phyloP scores from a whole-genome alignment of 768 basidiomycete species.

The Pilatotrama ljubarskyi region DNA sequence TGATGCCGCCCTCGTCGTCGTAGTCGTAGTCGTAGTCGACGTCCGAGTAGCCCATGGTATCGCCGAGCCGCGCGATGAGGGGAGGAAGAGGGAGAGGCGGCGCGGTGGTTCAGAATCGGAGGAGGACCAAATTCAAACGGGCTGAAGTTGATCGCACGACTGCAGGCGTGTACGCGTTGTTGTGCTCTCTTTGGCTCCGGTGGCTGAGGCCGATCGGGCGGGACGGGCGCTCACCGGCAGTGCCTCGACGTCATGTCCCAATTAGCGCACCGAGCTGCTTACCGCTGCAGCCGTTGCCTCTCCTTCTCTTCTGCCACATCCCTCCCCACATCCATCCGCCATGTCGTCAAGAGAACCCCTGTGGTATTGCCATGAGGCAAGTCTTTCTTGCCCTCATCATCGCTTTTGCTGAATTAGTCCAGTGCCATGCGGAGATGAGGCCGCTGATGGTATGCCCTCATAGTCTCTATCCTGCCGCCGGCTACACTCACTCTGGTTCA shows the following conservation, averaged over 20 bases:
- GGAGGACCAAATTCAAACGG: constrained; percentile 5
- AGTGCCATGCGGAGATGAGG: constrained; percentile 90
- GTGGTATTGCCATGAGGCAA: constrained; percentile 79
- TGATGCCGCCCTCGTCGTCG: constrained; percentile 35
- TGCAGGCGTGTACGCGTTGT: constrained; percentile 27
- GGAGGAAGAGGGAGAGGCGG: constrained; percentile 8
- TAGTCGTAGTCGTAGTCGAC: constrained; percentile 35
- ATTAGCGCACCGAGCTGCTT: constrained; percentile 3
- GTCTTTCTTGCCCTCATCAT: constrained; percentile 15
- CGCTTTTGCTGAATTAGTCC: constrained; percentile 5
- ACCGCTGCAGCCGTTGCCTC: constrained; percentile 2
- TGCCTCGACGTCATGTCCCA: constrained; percentile 18
- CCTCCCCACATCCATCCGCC: constrained; percentile 6
- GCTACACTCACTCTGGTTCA: constrained; percentile 32
- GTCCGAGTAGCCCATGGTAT: constrained; percentile 23
- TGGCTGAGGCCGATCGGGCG: constrained; percentile 2
- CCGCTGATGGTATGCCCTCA: constrained; percentile 69
- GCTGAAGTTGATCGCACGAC: constrained; percentile 18
- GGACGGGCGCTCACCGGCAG: not conserved
- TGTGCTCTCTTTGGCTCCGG: constrained; percentile 23
- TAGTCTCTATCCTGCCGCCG: not conserved
- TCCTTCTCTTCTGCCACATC: constrained; percentile 15
- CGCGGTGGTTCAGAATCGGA: constrained; percentile 1
- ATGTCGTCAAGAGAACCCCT: constrained; percentile 75
- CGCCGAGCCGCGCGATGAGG: not conserved